phyloP scores from a whole-genome alignment of 148 eudicot genomes.

The Rhododendron molle region DNA sequence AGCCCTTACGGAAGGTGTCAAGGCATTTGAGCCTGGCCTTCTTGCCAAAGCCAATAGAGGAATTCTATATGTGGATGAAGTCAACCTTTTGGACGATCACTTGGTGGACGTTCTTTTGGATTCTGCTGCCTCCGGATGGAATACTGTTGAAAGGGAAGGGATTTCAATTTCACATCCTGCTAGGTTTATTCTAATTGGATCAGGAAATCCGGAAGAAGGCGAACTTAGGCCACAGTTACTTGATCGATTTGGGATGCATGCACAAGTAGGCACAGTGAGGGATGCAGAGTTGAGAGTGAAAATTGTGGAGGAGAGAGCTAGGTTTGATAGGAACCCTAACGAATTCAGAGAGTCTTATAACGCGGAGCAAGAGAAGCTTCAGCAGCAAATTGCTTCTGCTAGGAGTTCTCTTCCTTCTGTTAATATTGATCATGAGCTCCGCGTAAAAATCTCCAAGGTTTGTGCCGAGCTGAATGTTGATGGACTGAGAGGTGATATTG shows the following conservation, averaged over 20 bases:
- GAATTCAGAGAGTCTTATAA: conserved; percentile 64
- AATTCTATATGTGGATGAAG: conserved; percentile 86
- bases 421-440: conserved; percentile 72
- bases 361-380: conserved; percentile 74
- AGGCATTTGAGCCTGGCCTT: conserved; percentile 98
- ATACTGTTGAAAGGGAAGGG: conserved; percentile 91
- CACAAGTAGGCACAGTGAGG: conserved; percentile 87
- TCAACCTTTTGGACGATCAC: conserved; percentile 83
- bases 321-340: conserved; percentile 77
- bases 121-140: conserved; percentile 98
- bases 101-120: conserved; percentile 87
- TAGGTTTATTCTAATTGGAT: conserved; percentile 76
- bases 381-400: conserved; percentile 56
- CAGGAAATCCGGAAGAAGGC: conserved; percentile 94
- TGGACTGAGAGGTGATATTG: conserved; percentile 93
- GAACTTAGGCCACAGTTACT: conserved; percentile 88
- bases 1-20: conserved; percentile 88
- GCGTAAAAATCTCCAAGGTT: conserved; percentile 85
- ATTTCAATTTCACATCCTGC: conserved; percentile 97
- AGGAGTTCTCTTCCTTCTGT: conserved; percentile 62
- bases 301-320: conserved; percentile 87
- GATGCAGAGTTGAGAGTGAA: conserved; percentile 96
- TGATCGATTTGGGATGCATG: conserved; percentile 95
- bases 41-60: conserved; percentile 96
- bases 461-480: conserved; percentile 93